These are phyloP conservation scores for Plasmodium knowlesi DNA, from an alignment of 169 alveolate genomes.

Conservation along the genomic window DNA sequence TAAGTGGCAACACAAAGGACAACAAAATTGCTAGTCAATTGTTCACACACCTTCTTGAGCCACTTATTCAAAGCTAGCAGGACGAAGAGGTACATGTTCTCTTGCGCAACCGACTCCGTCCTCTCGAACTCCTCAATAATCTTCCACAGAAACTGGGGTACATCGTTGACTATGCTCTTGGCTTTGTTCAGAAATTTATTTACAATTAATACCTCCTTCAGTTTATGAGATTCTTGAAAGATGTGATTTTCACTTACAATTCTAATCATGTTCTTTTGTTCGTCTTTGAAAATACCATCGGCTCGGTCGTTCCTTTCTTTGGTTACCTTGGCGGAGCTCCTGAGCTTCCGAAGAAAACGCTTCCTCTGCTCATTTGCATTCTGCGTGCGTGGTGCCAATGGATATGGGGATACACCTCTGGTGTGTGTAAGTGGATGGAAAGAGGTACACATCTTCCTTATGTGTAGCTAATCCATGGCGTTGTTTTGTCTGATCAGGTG, in stretches of 20 bases:
- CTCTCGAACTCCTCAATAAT: constrained; percentile 49
- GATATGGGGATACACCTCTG: no score
- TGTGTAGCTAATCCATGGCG: not conserved
- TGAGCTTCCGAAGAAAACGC: constrained; percentile 23
- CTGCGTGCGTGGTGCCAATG: not conserved
- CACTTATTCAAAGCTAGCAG: constrained; percentile 57
- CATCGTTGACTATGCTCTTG: constrained; percentile 9
- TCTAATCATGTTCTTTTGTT: constrained; percentile 35
- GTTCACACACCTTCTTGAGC: constrained; percentile 32
- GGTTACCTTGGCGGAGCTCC: constrained; percentile 31
- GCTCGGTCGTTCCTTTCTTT: not conserved
- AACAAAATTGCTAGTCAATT: no score
- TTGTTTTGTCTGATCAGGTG: not conserved
- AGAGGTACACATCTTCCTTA: not conserved
- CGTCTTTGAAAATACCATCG: constrained; percentile 35
- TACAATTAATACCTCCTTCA: constrained; percentile 54
- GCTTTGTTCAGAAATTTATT: constrained; percentile 46
- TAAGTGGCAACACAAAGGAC: not conserved
- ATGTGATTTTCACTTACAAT: constrained; percentile 26
- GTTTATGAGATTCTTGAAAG: constrained; percentile 21
- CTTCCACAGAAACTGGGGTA: constrained; percentile 47
- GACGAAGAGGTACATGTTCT: constrained; percentile 49
- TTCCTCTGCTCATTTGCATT: constrained; percentile 66
- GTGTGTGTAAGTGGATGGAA: not conserved
- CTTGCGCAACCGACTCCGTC: constrained; percentile 31